Evolutionary conservation across 352 stramenopile genomes (phyloP), one percentile per base, ranked within the genome.

Genomic region (Phytophthora pistaciae): DNA sequence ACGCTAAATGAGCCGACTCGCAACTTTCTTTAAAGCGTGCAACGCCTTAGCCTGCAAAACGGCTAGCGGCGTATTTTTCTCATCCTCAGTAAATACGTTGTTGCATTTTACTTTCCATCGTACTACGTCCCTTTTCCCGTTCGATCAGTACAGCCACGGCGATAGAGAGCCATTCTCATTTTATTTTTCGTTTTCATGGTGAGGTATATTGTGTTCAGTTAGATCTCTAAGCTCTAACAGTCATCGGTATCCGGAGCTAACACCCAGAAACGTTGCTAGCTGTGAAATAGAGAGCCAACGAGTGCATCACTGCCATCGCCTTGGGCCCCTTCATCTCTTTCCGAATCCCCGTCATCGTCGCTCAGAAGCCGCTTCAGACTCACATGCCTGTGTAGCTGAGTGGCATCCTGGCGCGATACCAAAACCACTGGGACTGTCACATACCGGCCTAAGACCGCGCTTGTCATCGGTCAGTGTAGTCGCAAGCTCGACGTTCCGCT

Each of bases 381-480:
- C 18, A 78, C 71, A 23, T 72, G 63, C 7, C 80, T 62, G 25
- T 91, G 83, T 38, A 95, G 57, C 21, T 83, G 68, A 14, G 61
- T 57, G 1, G 83, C 87, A 52, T 91, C 85, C 49, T 84, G 74
- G 13, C 75, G 74, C 8, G 82, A 82, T 8, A 94, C 75, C 57
- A 96, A 77, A 25, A 93, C 78, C 16, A 94, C 66, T 1, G 88
- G 88, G 63, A 96, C 94, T 25, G 48, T 76, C 49, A 94, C 82
- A 11, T 80, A 53, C 31, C 64, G 60, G 3, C 87, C 88, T 13
- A n/a, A 83, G 59, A 7, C 76, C 70, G 3, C 60, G 70, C 16
- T 65, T 71, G 60, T 93, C 87, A 44, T 93, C 87, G 27, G 79
- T 87, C 56, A 95, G 54, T 29, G 68, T 64, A n/a, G 60, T 64